Evolutionary conservation across 2,329 filamentous ascomycete species (phyloP), one percentile per base, ranked within the genome.

Genomic region (Aspergillus spinulosporus): DNA sequence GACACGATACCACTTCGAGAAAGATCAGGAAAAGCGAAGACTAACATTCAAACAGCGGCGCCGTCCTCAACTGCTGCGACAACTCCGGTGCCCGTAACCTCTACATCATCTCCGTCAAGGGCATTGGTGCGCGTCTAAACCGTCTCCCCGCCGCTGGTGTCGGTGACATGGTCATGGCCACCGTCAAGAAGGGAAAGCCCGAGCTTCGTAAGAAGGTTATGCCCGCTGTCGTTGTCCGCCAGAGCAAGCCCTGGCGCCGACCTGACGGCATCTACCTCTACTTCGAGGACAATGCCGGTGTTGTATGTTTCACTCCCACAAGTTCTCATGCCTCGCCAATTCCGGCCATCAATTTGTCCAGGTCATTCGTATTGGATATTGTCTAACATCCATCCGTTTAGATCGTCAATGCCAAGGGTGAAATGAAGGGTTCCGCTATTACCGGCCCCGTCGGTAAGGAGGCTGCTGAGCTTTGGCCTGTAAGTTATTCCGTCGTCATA

Each of bases 181-280:
- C 94, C 69, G 94, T 97, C 83, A 97, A 99, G 91, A 97, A 99
- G 90, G 94, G 95, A 83, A 99, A 99, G 91, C 95, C 95, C 66
- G 95, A 99, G 83, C 85, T 99, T 76, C 87, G 95, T 82, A 99
- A 99, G 90, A 99, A 99, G 90, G 94, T 99, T 80, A 96, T 99
- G 92, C 94, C 94, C 71, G 94, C 94, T 75, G 93, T 99, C 77
- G 94, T 99, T 76, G 93, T 97, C 78, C 86, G 94, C 80, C 94
- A 97, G 85, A 90, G 89, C 84, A 99, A 99, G 88, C 94, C 94
- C 74, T 99, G 94, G 94, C 92, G 94, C 86, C 88, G 94, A 80
- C 89, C 90, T 71, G 94, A 99, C 80, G 95, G 94, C 82, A 90
- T 97, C 74, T 99, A 91, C 87, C 88, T 99, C 72, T 99, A 99